A percentile compares a stretch with the other conserved stretches of the same genome.
phyloP scores from a whole-genome alignment of 306 rosid species.

The Inga laurina region DNA sequence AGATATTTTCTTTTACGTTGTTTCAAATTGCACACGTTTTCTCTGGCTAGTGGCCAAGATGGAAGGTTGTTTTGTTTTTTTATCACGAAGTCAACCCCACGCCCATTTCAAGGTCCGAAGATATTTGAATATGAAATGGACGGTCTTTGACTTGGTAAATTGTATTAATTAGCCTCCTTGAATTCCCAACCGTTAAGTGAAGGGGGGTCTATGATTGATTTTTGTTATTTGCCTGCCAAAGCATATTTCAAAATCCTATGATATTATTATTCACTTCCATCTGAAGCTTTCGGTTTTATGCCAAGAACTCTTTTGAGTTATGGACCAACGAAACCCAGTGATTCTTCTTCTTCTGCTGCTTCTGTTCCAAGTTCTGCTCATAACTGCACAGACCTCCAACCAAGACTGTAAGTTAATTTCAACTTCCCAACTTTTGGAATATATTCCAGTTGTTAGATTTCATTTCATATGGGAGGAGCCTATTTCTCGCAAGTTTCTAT shows the following conservation, averaged over 20 bases:
- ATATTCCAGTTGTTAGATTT: not conserved
- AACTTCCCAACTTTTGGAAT: constrained; percentile 1
- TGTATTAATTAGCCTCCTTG: constrained; percentile 31
- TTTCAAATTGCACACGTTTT: not conserved
- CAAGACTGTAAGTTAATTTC: constrained; percentile 46
- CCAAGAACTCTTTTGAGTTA: constrained; percentile 2
- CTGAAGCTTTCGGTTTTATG: not conserved
- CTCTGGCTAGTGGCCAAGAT: not conserved
- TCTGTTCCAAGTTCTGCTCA: constrained; percentile 38
- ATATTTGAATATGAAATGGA: constrained; percentile 11
- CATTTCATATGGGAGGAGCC: constrained; percentile 8
- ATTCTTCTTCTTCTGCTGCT: constrained; percentile 32
- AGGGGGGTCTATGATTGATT: constrained; percentile 17
- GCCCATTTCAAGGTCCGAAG: not conserved
- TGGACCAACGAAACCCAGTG: constrained; percentile 34
- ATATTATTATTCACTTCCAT: constrained; percentile 6
- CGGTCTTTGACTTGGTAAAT: constrained; percentile 37
- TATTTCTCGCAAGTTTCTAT: not conserved
- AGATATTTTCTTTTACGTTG: not conserved
- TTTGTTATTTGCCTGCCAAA: not conserved
- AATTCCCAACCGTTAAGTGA: not conserved
- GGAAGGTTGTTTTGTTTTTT: not conserved
- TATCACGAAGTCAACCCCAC: not conserved
- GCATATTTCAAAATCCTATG: not conserved
- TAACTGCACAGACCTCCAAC: constrained; percentile 35